A percentile compares a stretch with the other conserved stretches of the same genome.
Conservation (phyloP, 73 alveolate species). For the Uronychia setigera region DNA sequence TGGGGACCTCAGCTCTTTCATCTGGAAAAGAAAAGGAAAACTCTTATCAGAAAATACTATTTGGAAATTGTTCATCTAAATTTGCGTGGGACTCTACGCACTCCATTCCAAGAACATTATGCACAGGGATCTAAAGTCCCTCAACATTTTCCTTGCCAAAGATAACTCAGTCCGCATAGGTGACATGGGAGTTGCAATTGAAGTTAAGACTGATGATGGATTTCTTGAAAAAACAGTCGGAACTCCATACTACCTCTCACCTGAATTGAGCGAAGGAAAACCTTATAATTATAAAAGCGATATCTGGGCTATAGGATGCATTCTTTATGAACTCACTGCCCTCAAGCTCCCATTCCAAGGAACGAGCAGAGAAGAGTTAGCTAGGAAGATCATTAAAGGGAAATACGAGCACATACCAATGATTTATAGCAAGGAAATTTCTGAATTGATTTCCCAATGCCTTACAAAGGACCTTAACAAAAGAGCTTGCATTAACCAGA, state of each 20-base stretch:
- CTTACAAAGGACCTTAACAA: slow-evolving; percentile 73
- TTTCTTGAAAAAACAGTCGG: slow-evolving; percentile 30
- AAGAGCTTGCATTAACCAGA: slow-evolving; percentile 79
- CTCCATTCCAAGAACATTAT: slow-evolving; percentile 70
- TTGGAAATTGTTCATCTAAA: slow-evolving; percentile 70
- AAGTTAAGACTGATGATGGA: slow-evolving; percentile 34
- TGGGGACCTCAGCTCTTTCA: slow-evolving; percentile 87
- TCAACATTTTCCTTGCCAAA: slow-evolving; percentile 61
- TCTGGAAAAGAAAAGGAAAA: slow-evolving; percentile 72
- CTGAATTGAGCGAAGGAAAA: slow-evolving; percentile 66
- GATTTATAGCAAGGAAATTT: slow-evolving; percentile 71
- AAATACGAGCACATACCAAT: slow-evolving; percentile 81
- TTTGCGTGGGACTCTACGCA: slow-evolving; percentile 23
- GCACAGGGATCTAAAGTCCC: slow-evolving; percentile 89
- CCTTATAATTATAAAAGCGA: slow-evolving; percentile 62
- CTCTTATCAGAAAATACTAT: slow-evolving; percentile 74
- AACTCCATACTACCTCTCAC: slow-evolving; percentile 69
- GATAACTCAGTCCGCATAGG: slow-evolving; percentile 66
- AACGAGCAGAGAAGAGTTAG: slow-evolving; percentile 72
- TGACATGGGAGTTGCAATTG: slow-evolving; percentile 78
- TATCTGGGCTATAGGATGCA: slow-evolving; percentile 78
- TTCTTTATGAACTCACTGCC: slow-evolving; percentile 76
- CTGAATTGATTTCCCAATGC: slow-evolving; percentile 74
- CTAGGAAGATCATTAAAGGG: slow-evolving; percentile 80
- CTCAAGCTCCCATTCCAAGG: slow-evolving; percentile 81